These are phyloP conservation scores for Pyrenophora seminiperda DNA, from an alignment of 2,329 filamentous ascomycete genomes.

Conservation along the genomic window DNA sequence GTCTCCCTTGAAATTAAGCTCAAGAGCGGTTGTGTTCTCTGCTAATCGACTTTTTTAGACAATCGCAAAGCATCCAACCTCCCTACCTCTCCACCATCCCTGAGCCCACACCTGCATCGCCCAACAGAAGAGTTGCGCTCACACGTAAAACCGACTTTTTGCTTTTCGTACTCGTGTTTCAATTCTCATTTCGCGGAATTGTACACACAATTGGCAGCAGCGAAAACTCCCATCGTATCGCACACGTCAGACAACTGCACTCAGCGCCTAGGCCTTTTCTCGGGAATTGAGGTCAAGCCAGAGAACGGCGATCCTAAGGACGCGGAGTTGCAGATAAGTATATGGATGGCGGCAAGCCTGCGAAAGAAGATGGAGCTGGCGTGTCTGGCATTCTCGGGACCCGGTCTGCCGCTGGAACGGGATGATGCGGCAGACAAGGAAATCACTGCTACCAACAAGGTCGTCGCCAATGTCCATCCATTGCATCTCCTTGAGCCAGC, in stretches of 20 bases:
- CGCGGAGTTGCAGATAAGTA: slow-evolving; percentile 24
- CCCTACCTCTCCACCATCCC: background rate
- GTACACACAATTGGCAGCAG: background rate
- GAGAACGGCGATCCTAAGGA: slow-evolving; percentile 19
- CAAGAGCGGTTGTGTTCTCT: background rate
- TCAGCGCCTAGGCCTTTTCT: slow-evolving; percentile 12
- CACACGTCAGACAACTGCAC: slow-evolving; percentile 4
- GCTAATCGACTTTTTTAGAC: background rate
- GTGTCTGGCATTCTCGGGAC: background rate
- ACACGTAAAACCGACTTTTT: background rate
- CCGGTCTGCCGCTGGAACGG: background rate
- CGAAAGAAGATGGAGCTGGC: slow-evolving; percentile 25
- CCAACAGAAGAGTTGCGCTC: background rate
- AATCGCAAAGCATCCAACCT: background rate
- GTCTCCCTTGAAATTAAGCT: background rate
- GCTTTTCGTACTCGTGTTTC: background rate
- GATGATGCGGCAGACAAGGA: background rate
- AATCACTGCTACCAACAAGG: background rate
- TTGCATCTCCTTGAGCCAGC: background rate
- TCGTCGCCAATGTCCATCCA: background rate
- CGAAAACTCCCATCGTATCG: background rate
- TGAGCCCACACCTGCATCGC: background rate
- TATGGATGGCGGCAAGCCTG: slow-evolving; percentile 27
- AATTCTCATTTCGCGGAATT: background rate
- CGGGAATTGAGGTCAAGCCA: slow-evolving; percentile 25